These are phyloP conservation scores for Rhodamnia rubescens DNA, from an alignment of 345 rosid genomes.

Conservation along the genomic window DNA sequence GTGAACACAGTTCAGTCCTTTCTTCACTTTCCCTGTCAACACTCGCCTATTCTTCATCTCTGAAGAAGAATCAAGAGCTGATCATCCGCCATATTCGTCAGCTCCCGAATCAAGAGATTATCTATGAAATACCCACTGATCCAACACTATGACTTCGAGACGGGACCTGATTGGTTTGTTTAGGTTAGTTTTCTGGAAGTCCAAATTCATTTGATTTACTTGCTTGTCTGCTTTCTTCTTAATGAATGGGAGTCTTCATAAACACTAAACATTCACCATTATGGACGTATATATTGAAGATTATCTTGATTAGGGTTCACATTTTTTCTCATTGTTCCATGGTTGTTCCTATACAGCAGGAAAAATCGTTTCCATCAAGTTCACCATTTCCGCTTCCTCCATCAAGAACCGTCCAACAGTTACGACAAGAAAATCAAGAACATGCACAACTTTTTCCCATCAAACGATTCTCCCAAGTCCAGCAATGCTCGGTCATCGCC, in stretches of 20 bases:
- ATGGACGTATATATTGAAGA: not conserved
- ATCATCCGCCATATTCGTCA: not conserved
- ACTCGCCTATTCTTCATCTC: not conserved
- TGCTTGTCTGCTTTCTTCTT: not conserved
- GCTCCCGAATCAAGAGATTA: not conserved
- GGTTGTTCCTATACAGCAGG: not conserved
- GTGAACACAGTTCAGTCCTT: not conserved
- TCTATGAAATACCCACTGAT: not conserved
- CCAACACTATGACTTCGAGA: not conserved
- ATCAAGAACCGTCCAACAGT: not conserved
- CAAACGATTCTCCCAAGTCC: not conserved
- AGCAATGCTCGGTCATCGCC: not conserved
- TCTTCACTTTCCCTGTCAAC: not conserved
- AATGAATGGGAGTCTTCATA: not conserved
- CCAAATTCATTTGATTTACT: not conserved
- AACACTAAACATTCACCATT: not conserved
- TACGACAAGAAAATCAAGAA: not conserved
- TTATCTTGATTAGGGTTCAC: not conserved
- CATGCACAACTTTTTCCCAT: not conserved
- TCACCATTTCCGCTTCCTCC: not conserved
- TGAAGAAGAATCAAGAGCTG: not conserved
- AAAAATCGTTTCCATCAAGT: not conserved
- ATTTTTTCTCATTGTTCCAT: not conserved
- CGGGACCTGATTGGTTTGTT: not conserved
- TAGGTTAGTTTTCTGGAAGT: not conserved